Evolutionary conservation across 352 stramenopile species (phyloP), one percentile per base, ranked within the genome.

Genomic region (Pilasporangium apinafurcum): DNA sequence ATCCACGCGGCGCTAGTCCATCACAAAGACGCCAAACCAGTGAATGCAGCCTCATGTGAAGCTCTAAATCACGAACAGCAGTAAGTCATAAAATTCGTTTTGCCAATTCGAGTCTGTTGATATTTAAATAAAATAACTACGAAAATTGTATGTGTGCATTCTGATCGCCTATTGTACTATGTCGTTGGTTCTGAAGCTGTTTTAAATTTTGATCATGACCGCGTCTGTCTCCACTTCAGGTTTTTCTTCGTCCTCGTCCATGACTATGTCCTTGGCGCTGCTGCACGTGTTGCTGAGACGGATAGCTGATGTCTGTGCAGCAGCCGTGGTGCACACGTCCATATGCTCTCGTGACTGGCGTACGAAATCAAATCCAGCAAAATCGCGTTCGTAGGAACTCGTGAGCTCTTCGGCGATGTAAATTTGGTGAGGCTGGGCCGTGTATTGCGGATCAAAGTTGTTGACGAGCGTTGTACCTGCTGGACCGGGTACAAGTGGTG

Each of bases 391-490:
- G 53, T 86, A 82, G 26, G 69, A 74, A 12, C 65, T 75, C 16
- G 63, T 61, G 21, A 86, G 51, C 27, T 86, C 78, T 9, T 86
- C 68, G 0, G 74, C 68, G 10, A 84, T 71, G 56, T 91, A 86
- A 20, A 94, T 83, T 28, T 82, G 54, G 44, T 94, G 82, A 27
- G 82, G 75, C 47, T 91, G 77, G 34, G 86, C 75, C 0, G 82
- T 94, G 48, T 91, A 94, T 29, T 92, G 79, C 24, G 72, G 68
- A 32, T 95, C 83, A 44, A 95, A 95, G 52, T 95, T 95, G 51
- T 67, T 80, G 17, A 92, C 80, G 8, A 87, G 52, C 44, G 71
- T 69, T 3, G 92, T 77, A 20, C 78, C 78, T 12, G 79, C 56
- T 5, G 71, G 67, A 3, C 68, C 71, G 0, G 81, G 81, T 13